Evolutionary conservation across 805 yeast genomes (phyloP).

Genomic region (Geotrichum ghanense): DNA sequence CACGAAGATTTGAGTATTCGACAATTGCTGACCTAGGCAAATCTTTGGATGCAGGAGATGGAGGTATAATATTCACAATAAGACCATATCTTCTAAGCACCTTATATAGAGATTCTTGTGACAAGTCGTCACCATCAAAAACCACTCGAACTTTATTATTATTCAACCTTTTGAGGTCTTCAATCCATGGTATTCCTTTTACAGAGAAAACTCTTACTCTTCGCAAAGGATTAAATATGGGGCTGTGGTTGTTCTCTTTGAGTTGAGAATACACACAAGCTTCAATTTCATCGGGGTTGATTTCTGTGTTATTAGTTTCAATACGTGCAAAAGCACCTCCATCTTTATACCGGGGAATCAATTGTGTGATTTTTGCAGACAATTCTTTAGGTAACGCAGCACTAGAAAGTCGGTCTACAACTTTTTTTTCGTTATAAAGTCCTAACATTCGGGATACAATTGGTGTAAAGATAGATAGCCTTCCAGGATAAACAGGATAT

Average conservation of each 20-base stretch:
- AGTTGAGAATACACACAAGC: slow-evolving; percentile 33
- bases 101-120: slow-evolving; percentile 73
- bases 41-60: slow-evolving; percentile 33
- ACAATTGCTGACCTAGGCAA: slow-evolving; percentile 42
- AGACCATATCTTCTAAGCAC: slow-evolving; percentile 80
- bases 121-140: slow-evolving; percentile 65
- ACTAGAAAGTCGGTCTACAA: slow-evolving; percentile 10
- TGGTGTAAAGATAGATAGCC: slow-evolving; percentile 5
- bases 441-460: slow-evolving; percentile 3
- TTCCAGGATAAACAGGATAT: slow-evolving; percentile 26
- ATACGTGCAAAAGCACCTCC: slow-evolving; percentile 91
- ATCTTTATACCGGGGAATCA: slow-evolving; percentile 66
- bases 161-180: slow-evolving; percentile 75
- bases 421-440: slow-evolving; percentile 3
- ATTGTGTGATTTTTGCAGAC: slow-evolving; percentile 38
- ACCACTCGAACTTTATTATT: slow-evolving; percentile 48
- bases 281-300: slow-evolving; percentile 41
- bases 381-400: slow-evolving; percentile 15
- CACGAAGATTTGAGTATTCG: slow-evolving; percentile 41
- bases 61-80: slow-evolving; percentile 62
- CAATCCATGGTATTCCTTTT: slow-evolving; percentile 92
- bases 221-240: slow-evolving; percentile 32
- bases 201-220: slow-evolving; percentile 57
- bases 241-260: slow-evolving; percentile 16
- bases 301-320: slow-evolving; percentile 39